Evolutionary conservation across 768 basidiomycete genomes (phyloP).

Genomic region (Daedalea quercina): DNA sequence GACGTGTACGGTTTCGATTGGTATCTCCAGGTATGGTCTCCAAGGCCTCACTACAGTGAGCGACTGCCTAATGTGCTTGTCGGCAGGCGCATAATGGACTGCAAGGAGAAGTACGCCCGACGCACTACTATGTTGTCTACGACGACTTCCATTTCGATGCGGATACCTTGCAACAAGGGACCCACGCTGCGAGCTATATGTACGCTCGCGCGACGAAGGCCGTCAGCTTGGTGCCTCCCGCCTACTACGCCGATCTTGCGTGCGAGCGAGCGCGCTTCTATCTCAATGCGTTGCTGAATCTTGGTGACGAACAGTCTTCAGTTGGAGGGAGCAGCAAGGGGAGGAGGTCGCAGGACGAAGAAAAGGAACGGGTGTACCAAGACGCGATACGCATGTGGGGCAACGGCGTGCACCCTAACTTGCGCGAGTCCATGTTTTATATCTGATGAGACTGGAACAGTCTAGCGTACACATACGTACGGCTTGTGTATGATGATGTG

Average conservation of each 20-base stretch:
- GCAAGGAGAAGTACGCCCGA: conserved; percentile 64
- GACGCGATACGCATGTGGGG: conserved; percentile 35
- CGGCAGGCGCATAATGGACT: conserved; percentile 66
- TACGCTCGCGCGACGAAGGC: conserved; percentile 83
- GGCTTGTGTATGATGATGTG: conserved; percentile 18
- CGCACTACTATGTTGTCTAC: conserved; percentile 76
- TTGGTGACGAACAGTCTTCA: conserved; percentile 20
- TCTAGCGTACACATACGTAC: no score
- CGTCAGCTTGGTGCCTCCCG: conserved; percentile 73
- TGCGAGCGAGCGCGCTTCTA: conserved; percentile 78
- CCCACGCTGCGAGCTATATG: conserved; percentile 62
- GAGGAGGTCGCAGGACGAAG: conserved; percentile 24
- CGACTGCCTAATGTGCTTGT: neutral
- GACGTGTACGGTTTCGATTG: conserved; percentile 28
- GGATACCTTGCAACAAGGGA: conserved; percentile 69
- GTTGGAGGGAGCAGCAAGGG: conserved; percentile 26
- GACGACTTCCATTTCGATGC: conserved; percentile 68
- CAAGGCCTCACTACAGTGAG: neutral
- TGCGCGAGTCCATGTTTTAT: conserved; percentile 70
- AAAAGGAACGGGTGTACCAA: conserved; percentile 26
- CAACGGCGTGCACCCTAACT: conserved; percentile 39
- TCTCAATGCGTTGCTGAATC: conserved; percentile 60
- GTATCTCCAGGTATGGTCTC: conserved; percentile 24
- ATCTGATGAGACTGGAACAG: no score
- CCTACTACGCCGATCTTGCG: conserved; percentile 78